Evolutionary conservation across 2,329 filamentous ascomycete species (phyloP).

Genomic region (Botrytis porri): DNA sequence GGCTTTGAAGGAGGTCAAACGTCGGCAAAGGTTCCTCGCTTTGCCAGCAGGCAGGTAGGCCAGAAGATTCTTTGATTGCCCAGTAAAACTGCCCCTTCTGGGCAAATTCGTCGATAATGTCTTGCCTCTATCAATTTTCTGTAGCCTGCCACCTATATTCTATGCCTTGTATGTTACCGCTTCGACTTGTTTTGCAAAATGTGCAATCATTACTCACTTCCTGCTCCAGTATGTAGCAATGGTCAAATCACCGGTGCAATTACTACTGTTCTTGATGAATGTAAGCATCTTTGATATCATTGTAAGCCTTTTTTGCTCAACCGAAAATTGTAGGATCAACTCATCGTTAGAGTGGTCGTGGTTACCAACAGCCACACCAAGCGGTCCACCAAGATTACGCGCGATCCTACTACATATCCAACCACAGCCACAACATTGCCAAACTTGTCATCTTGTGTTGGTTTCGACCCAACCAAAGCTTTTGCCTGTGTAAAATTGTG

Average conservation of each 20-base stretch:
- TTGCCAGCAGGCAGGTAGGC: neutral
- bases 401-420: conserved; percentile 1
- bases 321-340: neutral
- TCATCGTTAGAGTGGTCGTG: neutral
- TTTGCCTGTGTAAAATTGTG: neutral
- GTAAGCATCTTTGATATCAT: neutral
- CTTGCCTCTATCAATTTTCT: neutral
- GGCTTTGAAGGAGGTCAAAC: neutral
- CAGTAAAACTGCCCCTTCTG: neutral
- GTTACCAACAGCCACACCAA: neutral
- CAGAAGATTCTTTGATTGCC: neutral
- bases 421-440: neutral
- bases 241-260: neutral
- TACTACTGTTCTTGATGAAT: neutral
- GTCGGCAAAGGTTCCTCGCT: neutral
- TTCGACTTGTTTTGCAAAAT: neutral
- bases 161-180: neutral
- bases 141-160: neutral
- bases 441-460: neutral
- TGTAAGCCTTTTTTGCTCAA: neutral
- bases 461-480: neutral
- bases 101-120: no score
- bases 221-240: neutral
- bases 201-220: neutral
- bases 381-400: neutral